phyloP scores from a whole-genome alignment of 164 flowering plant genomes.

The Umbellularia californica region DNA sequence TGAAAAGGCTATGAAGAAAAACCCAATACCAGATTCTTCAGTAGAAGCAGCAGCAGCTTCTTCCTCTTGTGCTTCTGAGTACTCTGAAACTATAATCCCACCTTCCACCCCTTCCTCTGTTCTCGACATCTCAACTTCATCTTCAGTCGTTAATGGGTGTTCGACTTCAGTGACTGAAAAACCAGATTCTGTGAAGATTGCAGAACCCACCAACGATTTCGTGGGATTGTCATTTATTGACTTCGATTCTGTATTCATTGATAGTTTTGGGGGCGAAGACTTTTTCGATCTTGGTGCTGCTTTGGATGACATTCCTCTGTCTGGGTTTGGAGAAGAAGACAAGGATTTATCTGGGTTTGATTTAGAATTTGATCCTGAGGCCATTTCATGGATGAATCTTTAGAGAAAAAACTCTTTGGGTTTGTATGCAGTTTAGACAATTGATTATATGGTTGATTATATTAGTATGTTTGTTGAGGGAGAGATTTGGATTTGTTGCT shows the following conservation, averaged over 20 bases:
- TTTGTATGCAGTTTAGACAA: conserved; percentile 33
- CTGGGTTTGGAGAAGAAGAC: conserved; percentile 31
- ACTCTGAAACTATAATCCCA: conserved; percentile 32
- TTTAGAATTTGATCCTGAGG: conserved; percentile 28
- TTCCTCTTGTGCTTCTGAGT: conserved; percentile 31
- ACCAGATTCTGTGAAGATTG: background rate
- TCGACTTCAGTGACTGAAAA: background rate
- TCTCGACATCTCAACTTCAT: conserved; percentile 36
- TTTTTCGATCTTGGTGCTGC: conserved; percentile 28
- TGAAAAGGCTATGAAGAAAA: conserved; percentile 27
- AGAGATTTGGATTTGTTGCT: background rate
- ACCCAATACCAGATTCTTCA: background rate
- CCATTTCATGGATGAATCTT: conserved; percentile 45
- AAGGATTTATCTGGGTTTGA: conserved; percentile 41
- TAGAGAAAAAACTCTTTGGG: conserved; percentile 53
- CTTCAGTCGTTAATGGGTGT: conserved; percentile 9
- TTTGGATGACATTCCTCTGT: conserved; percentile 38
- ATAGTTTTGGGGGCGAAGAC: conserved; percentile 25
- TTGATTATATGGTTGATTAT: no score
- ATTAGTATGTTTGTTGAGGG: background rate
- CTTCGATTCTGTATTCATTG: conserved; percentile 32
- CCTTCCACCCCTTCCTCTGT: conserved; percentile 53
- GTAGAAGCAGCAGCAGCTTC: conserved; percentile 17
- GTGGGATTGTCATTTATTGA: conserved; percentile 31
- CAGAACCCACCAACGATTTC: conserved; percentile 16